Base-by-base conservation (phyloP, 371 early-diverging fungal species). In the Saksenaea oblongispora region DNA sequence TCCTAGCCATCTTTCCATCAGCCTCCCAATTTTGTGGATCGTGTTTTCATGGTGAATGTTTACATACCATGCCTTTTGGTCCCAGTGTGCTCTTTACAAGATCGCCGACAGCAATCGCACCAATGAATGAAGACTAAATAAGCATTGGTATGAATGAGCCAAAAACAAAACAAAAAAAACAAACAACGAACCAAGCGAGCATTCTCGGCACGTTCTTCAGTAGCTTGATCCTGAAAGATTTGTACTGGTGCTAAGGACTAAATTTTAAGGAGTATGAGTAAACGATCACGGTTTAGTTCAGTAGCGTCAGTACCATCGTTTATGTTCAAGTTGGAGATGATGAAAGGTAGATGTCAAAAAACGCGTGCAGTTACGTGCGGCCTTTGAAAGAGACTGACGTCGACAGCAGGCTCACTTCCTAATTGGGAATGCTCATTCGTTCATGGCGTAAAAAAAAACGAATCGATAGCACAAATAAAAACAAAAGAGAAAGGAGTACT, bases 181-280 rank as follows among this genome's bases (percentile, higher is more conserved):
- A 58, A 22, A 5, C 8, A 17, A 18, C 39, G n/a, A 86, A 94
- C 95, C 89, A 98, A 74, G 77, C 98, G 97, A 62, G 98, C 98
- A 82, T 96, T 95, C 79, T 98, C 98, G 37, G 96, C 97, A 65
- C 95, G 87, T 84, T 97, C 98, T 79, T 98, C 95, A 44, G 93
- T 89, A 5, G 97, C 95, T 66, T 94, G 91, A 69, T 97, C 91
- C 62, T 92, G 87, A 76, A 98, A 95, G 71, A 96, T 92, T 71
- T 92, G 90, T 56, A 89, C 86, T 62, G 90, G 89, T 42, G 89
- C 86, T 69, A 89, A 74, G 73, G 87, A 86, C 88, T 88, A 64
- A 42, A 57, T n/a, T 18, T 11, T 18, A 3, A 53, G n/a, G n/a
- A n/a, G n/a, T n/a, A 28, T 31, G 8, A 55, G 31, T 34, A 55